Conservation (phyloP, 1,284 basidiomycete genomes). For the Fomitiporia mediterranea region DNA sequence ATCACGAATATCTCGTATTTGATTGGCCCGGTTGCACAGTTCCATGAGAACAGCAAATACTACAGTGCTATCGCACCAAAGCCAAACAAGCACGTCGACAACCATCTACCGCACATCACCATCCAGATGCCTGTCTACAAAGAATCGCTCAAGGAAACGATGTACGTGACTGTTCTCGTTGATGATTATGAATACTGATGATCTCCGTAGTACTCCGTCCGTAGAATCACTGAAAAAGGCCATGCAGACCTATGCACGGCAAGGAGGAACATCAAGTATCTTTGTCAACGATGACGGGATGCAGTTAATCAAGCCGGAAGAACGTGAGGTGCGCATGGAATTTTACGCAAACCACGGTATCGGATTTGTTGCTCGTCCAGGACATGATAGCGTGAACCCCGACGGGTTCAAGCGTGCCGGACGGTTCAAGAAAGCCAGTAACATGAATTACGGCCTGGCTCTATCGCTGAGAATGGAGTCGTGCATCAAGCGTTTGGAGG, state of each 20-base stretch:
- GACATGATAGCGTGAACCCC: conserved; percentile 44
- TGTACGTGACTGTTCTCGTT: conserved; percentile 40
- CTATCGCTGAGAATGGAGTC: conserved; percentile 73
- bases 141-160: conserved; percentile 62
- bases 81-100: conserved; percentile 55
- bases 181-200: not conserved
- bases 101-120: conserved; percentile 64
- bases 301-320: conserved; percentile 52
- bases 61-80: conserved; percentile 59
- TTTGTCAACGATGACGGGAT: conserved; percentile 77
- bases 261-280: conserved; percentile 74
- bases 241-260: conserved; percentile 81
- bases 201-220: conserved; percentile 52
- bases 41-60: conserved; percentile 67
- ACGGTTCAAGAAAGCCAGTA: conserved; percentile 86
- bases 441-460: conserved; percentile 82
- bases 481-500: conserved; percentile 48
- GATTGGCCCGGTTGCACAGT: conserved; percentile 67
- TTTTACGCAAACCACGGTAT: conserved; percentile 81
- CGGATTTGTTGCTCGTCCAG: conserved; percentile 79
- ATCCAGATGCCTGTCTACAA: conserved; percentile 81
- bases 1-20: conserved; percentile 55
- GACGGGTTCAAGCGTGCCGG: conserved; percentile 77
- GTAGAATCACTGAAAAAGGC: conserved; percentile 78
- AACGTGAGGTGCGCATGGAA: conserved; percentile 58